Evolutionary conservation across 1,284 basidiomycete species (phyloP).

Genomic region (Ceratobasidium sp.): DNA sequence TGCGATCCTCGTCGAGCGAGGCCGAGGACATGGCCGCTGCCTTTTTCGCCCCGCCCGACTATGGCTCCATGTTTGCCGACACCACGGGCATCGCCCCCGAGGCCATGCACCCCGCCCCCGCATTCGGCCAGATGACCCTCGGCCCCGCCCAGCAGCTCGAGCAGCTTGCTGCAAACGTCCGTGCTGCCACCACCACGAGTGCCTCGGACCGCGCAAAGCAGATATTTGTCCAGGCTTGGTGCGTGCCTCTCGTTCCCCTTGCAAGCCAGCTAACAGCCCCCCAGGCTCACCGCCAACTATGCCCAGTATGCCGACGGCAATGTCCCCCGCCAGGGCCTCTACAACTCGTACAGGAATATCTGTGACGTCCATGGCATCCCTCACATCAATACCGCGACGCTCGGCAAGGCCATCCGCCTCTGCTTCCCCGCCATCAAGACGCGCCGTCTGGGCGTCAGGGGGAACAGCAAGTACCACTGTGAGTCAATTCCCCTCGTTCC

Average conservation of each 20-base stretch:
- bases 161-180: constrained; percentile 86
- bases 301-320: constrained; percentile 91
- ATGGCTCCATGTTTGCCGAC: constrained; percentile 71
- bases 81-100: constrained; percentile 61
- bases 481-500: constrained; percentile 56
- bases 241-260: constrained; percentile 53
- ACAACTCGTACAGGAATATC: constrained; percentile 90
- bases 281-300: constrained; percentile 87
- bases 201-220: constrained; percentile 89
- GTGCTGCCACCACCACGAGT: constrained; percentile 87
- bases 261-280: constrained; percentile 43
- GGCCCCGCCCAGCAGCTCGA: constrained; percentile 81
- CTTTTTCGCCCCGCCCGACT: constrained; percentile 61
- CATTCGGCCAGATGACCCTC: constrained; percentile 79
- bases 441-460: constrained; percentile 87
- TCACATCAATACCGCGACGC: constrained; percentile 92
- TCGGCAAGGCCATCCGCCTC: constrained; percentile 92
- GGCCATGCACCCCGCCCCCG: constrained; percentile 53
- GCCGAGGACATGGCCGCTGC: constrained; percentile 78
- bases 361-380: constrained; percentile 91
- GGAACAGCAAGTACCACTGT: constrained; percentile 95
- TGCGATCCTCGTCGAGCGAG: constrained; percentile 86
- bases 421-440: constrained; percentile 96
- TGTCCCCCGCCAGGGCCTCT: constrained; percentile 87
- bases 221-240: constrained; percentile 92